phyloP scores from a whole-genome alignment of 257 asterid genomes.

The Anisodus tanguticus region DNA sequence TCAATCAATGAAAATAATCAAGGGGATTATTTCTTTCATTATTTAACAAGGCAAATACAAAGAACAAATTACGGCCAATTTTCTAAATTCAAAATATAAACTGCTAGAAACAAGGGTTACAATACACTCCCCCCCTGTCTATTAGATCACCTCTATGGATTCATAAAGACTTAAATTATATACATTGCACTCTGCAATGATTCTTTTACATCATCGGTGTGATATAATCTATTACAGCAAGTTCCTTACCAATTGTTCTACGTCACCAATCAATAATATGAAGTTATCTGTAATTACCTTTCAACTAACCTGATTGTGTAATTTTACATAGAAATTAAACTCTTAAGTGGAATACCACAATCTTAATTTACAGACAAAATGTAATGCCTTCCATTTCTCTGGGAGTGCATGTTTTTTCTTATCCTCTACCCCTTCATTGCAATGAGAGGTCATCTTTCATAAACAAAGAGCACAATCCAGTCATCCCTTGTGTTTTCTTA shows the following conservation, averaged over 20 bases:
- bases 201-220: background rate
- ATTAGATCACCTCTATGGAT: background rate
- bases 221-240: background rate
- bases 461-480: slow-evolving; percentile 13
- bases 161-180: background rate
- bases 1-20: too few relatives aligned
- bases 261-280: background rate
- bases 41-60: background rate
- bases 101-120: too few relatives aligned
- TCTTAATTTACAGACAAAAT: background rate
- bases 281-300: background rate
- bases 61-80: background rate
- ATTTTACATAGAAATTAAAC: background rate
- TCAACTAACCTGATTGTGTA: background rate
- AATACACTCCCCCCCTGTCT: too few relatives aligned
- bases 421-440: background rate
- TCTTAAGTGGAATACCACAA: background rate
- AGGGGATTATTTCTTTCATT: too few relatives aligned
- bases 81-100: too few relatives aligned
- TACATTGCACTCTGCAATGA: too few relatives aligned
- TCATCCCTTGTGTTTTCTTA: background rate
- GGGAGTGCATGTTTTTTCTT: background rate
- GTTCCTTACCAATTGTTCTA: background rate
- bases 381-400: background rate
- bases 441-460: background rate